Evolutionary conservation across 352 stramenopile species (phyloP).

Genomic region (Blastocystis sp.): DNA sequence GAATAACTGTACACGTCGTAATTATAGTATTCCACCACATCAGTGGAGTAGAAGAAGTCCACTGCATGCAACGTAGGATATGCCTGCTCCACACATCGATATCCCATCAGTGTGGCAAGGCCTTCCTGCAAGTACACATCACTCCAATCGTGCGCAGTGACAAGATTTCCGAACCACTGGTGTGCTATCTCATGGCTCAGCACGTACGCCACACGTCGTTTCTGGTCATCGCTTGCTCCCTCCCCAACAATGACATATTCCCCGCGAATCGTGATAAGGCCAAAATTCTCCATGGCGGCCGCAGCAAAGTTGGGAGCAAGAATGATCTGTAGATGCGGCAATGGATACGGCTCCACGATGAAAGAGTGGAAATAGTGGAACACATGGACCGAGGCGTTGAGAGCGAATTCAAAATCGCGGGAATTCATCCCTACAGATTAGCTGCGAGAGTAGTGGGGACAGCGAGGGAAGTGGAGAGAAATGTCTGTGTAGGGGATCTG

Average conservation of each 20-base stretch:
- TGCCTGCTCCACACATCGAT: background rate
- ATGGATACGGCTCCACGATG: background rate
- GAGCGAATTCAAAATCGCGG: background rate
- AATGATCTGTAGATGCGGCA: constrained; percentile 31
- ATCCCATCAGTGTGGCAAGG: background rate
- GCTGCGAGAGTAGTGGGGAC: background rate
- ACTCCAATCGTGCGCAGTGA: constrained; percentile 14
- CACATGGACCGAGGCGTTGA: background rate
- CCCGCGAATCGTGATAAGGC: background rate
- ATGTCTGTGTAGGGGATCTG: background rate
- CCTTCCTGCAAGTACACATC: constrained; percentile 41
- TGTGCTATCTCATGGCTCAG: constrained; percentile 33
- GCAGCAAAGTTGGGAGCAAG: constrained; percentile 15
- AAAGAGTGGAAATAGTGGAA: background rate
- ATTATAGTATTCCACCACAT: background rate
- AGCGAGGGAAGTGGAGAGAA: background rate
- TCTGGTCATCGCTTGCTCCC: background rate
- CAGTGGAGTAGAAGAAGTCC: background rate
- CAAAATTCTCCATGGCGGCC: constrained; percentile 50
- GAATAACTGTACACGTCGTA: background rate
- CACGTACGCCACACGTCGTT: constrained; percentile 10
- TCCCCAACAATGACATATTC: background rate
- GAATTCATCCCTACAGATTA: background rate
- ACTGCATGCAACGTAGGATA: background rate
- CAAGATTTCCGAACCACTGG: constrained; percentile 29